Evolutionary conservation across 1,284 basidiomycete genomes (phyloP).

Genomic region (Ganoderma leucocontextum): DNA sequence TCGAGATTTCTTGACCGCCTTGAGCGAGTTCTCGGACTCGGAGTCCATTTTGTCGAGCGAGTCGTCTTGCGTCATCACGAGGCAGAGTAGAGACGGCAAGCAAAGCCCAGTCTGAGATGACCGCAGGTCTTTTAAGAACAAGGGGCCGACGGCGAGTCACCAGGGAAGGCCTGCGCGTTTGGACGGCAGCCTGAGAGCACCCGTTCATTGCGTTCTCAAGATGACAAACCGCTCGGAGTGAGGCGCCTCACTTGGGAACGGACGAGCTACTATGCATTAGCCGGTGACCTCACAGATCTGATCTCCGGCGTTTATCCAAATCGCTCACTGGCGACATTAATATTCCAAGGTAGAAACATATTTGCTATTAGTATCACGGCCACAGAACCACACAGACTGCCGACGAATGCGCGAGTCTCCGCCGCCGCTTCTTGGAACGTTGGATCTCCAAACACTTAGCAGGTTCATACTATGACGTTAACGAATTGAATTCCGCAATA

Average conservation of each 20-base stretch:
- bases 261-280: not conserved
- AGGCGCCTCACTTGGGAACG: not conserved
- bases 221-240: conserved; percentile 16
- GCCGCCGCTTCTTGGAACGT: too few species aligned
- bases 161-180: not conserved
- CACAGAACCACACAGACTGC: too few species aligned
- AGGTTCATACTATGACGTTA: too few species aligned
- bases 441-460: too few species aligned
- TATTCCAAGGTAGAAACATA: too few species aligned
- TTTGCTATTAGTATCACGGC: too few species aligned
- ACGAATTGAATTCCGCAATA: too few species aligned
- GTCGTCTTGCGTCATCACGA: conserved; percentile 25
- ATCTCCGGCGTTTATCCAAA: not conserved
- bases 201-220: not conserved
- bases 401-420: too few species aligned
- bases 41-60: conserved; percentile 19
- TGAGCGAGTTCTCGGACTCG: conserved; percentile 17
- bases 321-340: too few species aligned
- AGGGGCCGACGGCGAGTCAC: conserved; percentile 2
- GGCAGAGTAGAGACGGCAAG: conserved; percentile 1
- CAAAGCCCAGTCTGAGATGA: not conserved
- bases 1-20: conserved; percentile 19
- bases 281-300: not conserved
- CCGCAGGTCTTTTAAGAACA: not conserved
- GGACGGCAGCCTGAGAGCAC: not conserved